These are phyloP conservation scores for Cercophora sp. DNA, from an alignment of 495 filamentous ascomycete species.

Conservation along the genomic window DNA sequence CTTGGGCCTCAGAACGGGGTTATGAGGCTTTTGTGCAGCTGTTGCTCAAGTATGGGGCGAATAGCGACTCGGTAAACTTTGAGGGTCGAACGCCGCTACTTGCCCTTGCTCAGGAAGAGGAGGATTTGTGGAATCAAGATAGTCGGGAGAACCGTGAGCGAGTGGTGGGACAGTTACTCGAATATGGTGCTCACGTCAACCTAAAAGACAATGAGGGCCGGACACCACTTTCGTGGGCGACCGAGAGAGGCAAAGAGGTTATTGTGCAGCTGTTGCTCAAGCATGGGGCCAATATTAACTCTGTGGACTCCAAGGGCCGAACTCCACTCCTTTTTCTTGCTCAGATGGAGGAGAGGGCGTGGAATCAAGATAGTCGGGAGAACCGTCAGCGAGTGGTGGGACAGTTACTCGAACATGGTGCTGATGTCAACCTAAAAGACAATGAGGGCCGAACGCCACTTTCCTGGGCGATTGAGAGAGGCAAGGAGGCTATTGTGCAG, in stretches of 20 bases:
- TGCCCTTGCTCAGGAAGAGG: background rate
- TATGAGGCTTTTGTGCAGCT: constrained; percentile 2
- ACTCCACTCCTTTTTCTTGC: background rate
- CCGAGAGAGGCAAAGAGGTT: background rate
- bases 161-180: background rate
- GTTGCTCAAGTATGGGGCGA: background rate
- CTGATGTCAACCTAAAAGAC: background rate
- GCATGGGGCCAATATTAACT: background rate
- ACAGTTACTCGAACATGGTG: background rate
- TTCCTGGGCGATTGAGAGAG: background rate
- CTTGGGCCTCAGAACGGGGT: background rate
- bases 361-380: too few species aligned
- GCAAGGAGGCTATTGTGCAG: constrained; percentile 3
- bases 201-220: background rate
- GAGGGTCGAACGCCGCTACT: background rate
- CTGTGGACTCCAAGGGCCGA: background rate
- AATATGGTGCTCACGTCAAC: background rate
- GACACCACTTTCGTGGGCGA: constrained; percentile 1
- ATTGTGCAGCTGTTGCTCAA: constrained; percentile 1
- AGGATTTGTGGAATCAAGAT: too few species aligned
- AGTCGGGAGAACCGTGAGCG: too few species aligned
- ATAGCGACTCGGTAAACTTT: background rate
- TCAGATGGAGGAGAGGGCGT: background rate
- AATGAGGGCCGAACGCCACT: background rate
- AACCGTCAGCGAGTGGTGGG: background rate